Evolutionary conservation across 306 rosid species (phyloP), one percentile per base, ranked within the genome.

Genomic region (Castanospermum australe): DNA sequence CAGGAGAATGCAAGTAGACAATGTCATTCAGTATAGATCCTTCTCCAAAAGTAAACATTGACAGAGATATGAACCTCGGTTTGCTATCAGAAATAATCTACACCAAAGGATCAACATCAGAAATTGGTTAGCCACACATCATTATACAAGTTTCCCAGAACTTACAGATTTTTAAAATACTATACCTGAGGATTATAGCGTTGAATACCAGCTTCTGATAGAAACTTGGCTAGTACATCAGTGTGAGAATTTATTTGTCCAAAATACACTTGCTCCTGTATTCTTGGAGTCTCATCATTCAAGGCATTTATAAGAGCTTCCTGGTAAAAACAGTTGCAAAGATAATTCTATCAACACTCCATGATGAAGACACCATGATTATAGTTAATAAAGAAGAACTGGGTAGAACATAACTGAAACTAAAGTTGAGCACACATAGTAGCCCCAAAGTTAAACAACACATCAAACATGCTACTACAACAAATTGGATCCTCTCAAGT

Each of bases 191-290:
- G 97, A 87, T 95, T 93, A 84, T 93, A 95, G 70, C 99, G 98
- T 82, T 82, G 91, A 39, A 92, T 90, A 67, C 99, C 93, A 86
- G 89, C 87, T 82, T 93, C 99, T 78, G 94, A 90, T 73, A 95
- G 82, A 79, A 91, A 90, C 60, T 89, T 93, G 32, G 60, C 90
- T 71, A 95, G 90, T 68, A 95, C 96, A 68, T 93, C 94, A 66
- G 98, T 95, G 75, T 54, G 86, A 73, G 98, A 88, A 79, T 92
- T 86, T 85, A 95, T 89, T 62, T 91, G 96, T 78, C 99, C 99
- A 83, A 84, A 95, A 84, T 95, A 95, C 52, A 95, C 99, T 84
- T 89, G 97, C 82, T 95, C 99, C 84, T 95, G 99, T 81, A 95
- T 86, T 83, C 94, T 92, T 41, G 94, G 92, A 72, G 92, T 90